A percentile compares a stretch with the other conserved stretches of the same genome.
phyloP scores from a whole-genome alignment of 2,329 filamentous ascomycete genomes.

The Cytospora piceae region DNA sequence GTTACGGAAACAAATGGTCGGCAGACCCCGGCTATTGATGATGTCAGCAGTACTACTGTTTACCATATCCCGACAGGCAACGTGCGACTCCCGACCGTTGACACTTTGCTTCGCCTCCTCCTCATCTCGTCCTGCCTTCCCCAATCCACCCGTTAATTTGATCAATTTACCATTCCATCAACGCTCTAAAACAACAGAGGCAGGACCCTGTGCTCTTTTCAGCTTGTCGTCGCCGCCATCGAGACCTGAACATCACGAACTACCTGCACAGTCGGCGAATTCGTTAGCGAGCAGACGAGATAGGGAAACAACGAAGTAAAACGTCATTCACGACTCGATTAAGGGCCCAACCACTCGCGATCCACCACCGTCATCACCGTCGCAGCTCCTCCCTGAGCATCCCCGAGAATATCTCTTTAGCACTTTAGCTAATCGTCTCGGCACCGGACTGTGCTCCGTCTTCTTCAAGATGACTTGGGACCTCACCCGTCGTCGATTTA shows the following conservation, averaged over 20 bases:
- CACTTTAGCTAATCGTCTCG: background rate
- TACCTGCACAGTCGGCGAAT: background rate
- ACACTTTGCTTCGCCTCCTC: background rate
- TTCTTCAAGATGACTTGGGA: conserved; percentile 59
- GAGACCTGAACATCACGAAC: background rate
- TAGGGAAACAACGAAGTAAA: conserved; percentile 7
- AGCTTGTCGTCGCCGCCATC: background rate
- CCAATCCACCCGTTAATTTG: background rate
- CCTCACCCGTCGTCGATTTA: conserved; percentile 61
- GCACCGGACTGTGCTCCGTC: conserved; percentile 10
- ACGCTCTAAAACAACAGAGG: conserved; percentile 12
- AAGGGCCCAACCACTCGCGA: conserved; percentile 16
- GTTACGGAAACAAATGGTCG: background rate
- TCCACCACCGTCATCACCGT: conserved; percentile 20
- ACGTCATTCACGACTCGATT: conserved; percentile 18
- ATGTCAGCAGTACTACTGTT: background rate
- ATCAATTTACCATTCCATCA: conserved; percentile 14
- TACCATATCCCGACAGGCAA: background rate
- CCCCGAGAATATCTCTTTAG: conserved; percentile 6
- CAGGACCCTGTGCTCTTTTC: conserved; percentile 11
- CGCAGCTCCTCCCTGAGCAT: conserved; percentile 6
- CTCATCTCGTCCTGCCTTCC: conserved; percentile 8
- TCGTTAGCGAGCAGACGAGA: background rate
- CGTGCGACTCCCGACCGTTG: background rate
- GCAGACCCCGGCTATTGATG: background rate